Base-by-base conservation (phyloP, 2,329 filamentous ascomycete genomes). In the Aspergillus pseudoterreus region DNA sequence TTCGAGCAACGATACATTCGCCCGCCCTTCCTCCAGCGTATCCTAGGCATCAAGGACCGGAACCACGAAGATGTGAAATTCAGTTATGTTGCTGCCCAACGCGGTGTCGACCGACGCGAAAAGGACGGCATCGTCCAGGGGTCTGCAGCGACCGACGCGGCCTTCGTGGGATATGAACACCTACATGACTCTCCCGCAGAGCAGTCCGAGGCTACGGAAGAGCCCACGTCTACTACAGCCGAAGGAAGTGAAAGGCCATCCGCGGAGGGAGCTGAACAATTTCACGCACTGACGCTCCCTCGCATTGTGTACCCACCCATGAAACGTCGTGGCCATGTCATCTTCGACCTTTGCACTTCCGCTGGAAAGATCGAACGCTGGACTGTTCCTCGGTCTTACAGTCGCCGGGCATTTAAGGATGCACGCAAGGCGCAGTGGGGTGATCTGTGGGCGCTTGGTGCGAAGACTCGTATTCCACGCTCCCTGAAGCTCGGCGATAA, bases 1-100 rank as follows among this genome's bases (percentile, higher is more conserved):
- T 97, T 99, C 70, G 82, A 79, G 56, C 94, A 99, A 73, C 84
- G 94, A 43, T 97, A 90, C 67, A 87, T 91, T 46, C 84, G 92
- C 0, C 94, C 94, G 0, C 75, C 78, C 0, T 96, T 92, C 69
- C 78, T 96, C 50, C 90, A 95, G 66, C 81, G 81, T 43, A 80
- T 97, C 43, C 75, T 95, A 17, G 84, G 82, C 21, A 76, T 76
- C 6, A 78, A 72, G 55, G 81, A 85, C 60, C 82, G 82, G 57
- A 96, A 95, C 67, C 88, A 95, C 65, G 92, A 96, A 67, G 91
- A 97, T 63, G 81, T 96, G 12, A 82, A 90, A 62, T 99, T 92
- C 72, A 95, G 89, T 67, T 99, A 96, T 68, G 66, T 99, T 12
- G 88, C 88, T 3, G 81, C 97, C 15, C 88, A 90, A 64, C 85